Percentiles rank a stretch among this genome's conserved stretches.
Conservation (phyloP, 306 rosid genomes). For the Ziziphus jujuba region DNA sequence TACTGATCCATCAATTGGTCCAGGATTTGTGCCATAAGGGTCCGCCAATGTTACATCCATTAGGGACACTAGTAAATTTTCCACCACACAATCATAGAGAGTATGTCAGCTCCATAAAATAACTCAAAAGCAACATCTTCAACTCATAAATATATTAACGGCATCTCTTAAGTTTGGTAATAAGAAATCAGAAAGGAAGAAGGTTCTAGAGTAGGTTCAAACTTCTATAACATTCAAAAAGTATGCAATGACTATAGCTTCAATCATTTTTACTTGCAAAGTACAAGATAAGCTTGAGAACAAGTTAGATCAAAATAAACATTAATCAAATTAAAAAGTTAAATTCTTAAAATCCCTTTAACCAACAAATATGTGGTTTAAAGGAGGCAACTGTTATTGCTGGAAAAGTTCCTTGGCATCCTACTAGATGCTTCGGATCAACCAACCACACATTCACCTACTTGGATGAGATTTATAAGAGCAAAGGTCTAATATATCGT, state of each 20-base stretch:
- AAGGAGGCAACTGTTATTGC: no score
- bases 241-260: slow-evolving; percentile 1
- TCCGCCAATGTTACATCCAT: slow-evolving; percentile 71
- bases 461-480: no score
- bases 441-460: no score
- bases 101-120: slow-evolving; percentile 12
- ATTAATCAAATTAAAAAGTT: no score
- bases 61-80: slow-evolving; percentile 27
- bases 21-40: slow-evolving; percentile 85
- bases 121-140: slow-evolving; percentile 16
- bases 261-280: neutral
- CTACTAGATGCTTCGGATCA: no score
- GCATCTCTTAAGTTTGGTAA: neutral
- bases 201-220: neutral
- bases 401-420: no score
- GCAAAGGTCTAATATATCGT: no score
- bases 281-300: neutral
- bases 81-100: slow-evolving; percentile 18
- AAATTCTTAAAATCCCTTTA: no score
- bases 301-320: neutral
- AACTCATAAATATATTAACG: neutral
- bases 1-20: slow-evolving; percentile 85
- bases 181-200: neutral
- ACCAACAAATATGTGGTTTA: no score
- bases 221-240: slow-evolving; percentile 7